These are phyloP conservation scores for Trichoderma guizhouense DNA, from an alignment of 2,329 filamentous ascomycete genomes.

Conservation along the genomic window DNA sequence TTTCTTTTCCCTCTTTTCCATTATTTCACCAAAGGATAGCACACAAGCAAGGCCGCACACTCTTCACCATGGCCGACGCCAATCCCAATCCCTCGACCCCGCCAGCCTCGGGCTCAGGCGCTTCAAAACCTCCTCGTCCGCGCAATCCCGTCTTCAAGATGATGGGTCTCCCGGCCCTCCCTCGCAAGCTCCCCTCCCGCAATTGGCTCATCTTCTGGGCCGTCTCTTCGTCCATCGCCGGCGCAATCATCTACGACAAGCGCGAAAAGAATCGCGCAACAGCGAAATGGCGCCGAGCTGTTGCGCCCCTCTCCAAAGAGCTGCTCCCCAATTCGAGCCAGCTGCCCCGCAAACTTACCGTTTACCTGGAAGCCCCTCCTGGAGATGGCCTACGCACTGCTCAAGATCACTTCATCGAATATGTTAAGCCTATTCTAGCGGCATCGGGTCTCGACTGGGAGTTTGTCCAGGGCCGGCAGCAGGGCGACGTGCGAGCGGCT, in stretches of 20 bases:
- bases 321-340: constrained; percentile 63
- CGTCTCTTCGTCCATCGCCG: constrained; percentile 72
- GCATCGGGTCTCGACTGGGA: constrained; percentile 93
- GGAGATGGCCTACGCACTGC: constrained; percentile 78
- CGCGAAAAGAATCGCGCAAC: constrained; percentile 83
- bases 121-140: constrained; percentile 27
- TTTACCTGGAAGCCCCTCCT: constrained; percentile 82
- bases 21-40: background rate
- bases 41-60: background rate
- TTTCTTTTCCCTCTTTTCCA: background rate
- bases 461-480: constrained; percentile 84
- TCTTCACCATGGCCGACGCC: constrained; percentile 18
- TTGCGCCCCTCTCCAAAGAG: constrained; percentile 79
- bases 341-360: constrained; percentile 78
- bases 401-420: constrained; percentile 95
- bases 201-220: constrained; percentile 97
- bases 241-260: constrained; percentile 85
- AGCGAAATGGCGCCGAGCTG: constrained; percentile 79
- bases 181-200: constrained; percentile 81
- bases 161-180: constrained; percentile 82
- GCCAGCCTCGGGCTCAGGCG: background rate
- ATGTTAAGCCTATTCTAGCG: constrained; percentile 88
- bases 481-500: constrained; percentile 87
- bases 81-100: constrained; percentile 16
- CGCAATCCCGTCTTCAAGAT: constrained; percentile 71